These are phyloP conservation scores for Agrocybe pediades DNA, from an alignment of 768 basidiomycete genomes.

Conservation along the genomic window DNA sequence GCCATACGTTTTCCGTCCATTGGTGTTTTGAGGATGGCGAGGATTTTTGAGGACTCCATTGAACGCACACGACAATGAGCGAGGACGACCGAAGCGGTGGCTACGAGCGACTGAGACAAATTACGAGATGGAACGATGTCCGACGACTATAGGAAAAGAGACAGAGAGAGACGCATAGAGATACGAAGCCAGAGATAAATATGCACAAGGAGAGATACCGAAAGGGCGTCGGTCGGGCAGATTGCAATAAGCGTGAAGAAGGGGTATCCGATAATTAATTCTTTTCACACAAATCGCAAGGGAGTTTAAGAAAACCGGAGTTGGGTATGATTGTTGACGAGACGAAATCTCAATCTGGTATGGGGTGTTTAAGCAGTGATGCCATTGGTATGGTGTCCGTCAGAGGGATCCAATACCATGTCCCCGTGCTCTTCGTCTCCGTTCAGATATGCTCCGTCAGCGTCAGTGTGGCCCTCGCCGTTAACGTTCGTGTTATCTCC, in stretches of 20 bases:
- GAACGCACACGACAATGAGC: constrained; percentile 31
- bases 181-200: constrained; percentile 22
- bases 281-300: constrained; percentile 16
- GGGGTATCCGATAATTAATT: constrained; percentile 33
- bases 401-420: constrained; percentile 47
- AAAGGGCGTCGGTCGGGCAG: constrained; percentile 1
- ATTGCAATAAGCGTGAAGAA: constrained; percentile 16
- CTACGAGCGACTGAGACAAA: constrained; percentile 19
- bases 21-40: constrained; percentile 27
- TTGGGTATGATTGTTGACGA: constrained; percentile 1
- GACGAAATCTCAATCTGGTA: background rate
- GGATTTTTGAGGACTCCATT: constrained; percentile 19
- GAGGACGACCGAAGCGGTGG: constrained; percentile 2
- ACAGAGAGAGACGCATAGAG: constrained; percentile 20
- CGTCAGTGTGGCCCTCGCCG: constrained; percentile 36
- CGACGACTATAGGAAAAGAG: constrained; percentile 12
- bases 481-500: constrained; percentile 39
- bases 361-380: constrained; percentile 19
- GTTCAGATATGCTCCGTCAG: constrained; percentile 29
- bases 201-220: constrained; percentile 17
- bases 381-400: constrained; percentile 29
- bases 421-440: constrained; percentile 27
- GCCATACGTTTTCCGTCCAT: constrained; percentile 50
- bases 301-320: constrained; percentile 5
- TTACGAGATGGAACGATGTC: constrained; percentile 14